phyloP scores from a whole-genome alignment of 805 yeast species.

The Ogataea sp. region DNA sequence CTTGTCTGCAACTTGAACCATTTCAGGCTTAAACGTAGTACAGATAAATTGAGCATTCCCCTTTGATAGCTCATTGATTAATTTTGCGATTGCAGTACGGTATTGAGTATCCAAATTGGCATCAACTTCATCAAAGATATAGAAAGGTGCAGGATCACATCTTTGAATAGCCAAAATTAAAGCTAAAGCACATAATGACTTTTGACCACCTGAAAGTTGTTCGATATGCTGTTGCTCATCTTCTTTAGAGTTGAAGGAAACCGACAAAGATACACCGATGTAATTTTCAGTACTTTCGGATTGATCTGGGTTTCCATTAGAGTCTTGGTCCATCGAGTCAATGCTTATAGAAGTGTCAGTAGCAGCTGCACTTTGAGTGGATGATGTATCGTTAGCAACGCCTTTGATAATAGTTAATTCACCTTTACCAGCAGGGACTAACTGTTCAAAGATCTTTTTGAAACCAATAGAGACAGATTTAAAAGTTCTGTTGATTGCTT shows the following conservation, averaged over 20 bases:
- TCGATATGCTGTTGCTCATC: constrained; percentile 85
- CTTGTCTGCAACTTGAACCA: constrained; percentile 78
- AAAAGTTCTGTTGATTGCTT: constrained; percentile 75
- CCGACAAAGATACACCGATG: constrained; percentile 77
- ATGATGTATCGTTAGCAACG: too few species aligned
- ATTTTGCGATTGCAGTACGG: constrained; percentile 74
- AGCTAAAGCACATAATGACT: constrained; percentile 93
- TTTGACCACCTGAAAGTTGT: constrained; percentile 95
- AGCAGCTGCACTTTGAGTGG: too few species aligned
- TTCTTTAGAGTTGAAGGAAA: constrained; percentile 78
- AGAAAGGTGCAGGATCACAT: constrained; percentile 96
- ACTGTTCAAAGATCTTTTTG: constrained; percentile 60
- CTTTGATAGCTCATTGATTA: constrained; percentile 56
- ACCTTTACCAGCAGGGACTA: constrained; percentile 83
- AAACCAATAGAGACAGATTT: constrained; percentile 69
- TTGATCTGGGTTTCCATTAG: too few species aligned
- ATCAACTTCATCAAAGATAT: constrained; percentile 92
- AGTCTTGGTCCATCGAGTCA: too few species aligned
- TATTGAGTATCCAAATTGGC: constrained; percentile 93
- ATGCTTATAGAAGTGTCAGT: neutral
- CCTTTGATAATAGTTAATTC: constrained; percentile 56
- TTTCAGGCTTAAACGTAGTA: constrained; percentile 92
- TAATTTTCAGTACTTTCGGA: constrained; percentile 43
- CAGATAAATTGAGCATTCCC: constrained; percentile 82
- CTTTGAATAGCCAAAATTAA: constrained; percentile 88